These are phyloP conservation scores for Lecanicillium sp. DNA, from an alignment of 2,329 filamentous ascomycete genomes.

Conservation along the genomic window DNA sequence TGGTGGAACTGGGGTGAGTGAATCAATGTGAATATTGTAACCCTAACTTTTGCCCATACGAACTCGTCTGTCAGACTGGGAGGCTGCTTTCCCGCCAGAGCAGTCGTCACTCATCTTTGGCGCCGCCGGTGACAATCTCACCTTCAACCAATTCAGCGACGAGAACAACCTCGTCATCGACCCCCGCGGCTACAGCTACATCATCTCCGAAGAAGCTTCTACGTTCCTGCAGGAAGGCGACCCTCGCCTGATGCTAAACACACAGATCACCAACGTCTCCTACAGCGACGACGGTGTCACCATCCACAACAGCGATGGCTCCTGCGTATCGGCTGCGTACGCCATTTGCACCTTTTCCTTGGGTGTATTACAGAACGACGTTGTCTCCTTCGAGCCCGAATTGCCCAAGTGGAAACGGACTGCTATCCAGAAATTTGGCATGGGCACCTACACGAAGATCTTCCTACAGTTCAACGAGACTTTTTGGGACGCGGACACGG, in stretches of 20 bases:
- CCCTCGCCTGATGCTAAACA: slow-evolving; percentile 48
- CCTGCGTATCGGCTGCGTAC: slow-evolving; percentile 51
- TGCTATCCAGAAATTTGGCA: slow-evolving; percentile 56
- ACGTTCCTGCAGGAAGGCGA: slow-evolving; percentile 51
- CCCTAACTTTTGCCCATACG: too few relatives aligned
- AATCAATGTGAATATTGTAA: neutral
- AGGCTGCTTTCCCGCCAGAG: slow-evolving; percentile 38
- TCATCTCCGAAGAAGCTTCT: slow-evolving; percentile 48
- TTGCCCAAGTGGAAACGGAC: slow-evolving; percentile 58
- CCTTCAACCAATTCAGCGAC: slow-evolving; percentile 54
- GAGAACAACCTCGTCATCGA: slow-evolving; percentile 56
- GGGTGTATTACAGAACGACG: slow-evolving; percentile 57
- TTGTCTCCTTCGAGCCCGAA: slow-evolving; percentile 47
- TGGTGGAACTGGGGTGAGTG: slow-evolving; percentile 40
- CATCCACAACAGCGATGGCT: slow-evolving; percentile 43
- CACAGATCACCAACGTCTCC: slow-evolving; percentile 44
- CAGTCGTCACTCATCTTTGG: slow-evolving; percentile 48
- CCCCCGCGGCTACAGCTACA: slow-evolving; percentile 51
- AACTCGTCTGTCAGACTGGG: slow-evolving; percentile 5
- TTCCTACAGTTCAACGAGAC: slow-evolving; percentile 61
- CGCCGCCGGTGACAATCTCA: slow-evolving; percentile 49
- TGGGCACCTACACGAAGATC: slow-evolving; percentile 68
- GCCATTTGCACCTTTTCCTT: slow-evolving; percentile 62
- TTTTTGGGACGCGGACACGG: slow-evolving; percentile 48
- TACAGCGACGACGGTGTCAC: slow-evolving; percentile 46